Evolutionary conservation across 2,329 filamentous ascomycete species (phyloP), one percentile per base, ranked within the genome.

Genomic region (Alternaria solani): DNA sequence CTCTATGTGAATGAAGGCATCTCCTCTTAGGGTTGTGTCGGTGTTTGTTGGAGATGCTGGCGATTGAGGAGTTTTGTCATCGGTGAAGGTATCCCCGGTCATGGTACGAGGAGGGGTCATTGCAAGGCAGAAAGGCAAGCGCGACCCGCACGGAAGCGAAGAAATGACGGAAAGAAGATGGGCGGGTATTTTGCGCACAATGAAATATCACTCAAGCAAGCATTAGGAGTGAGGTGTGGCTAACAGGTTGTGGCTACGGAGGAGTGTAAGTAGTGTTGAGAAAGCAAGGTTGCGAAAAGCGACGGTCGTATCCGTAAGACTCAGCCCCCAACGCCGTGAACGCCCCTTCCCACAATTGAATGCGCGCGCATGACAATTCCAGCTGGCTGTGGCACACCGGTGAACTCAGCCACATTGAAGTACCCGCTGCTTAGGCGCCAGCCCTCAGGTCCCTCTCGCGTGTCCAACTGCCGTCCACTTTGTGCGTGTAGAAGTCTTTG

Each of bases 51-150:
- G 74, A 8, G 73, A 76, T 14, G 56, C 63, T 41, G 74, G 73
- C 5, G 71, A 67, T 48, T 69, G 66, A 16, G 66, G 62, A 12
- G 48, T 54, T 39, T 72, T 72, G 49, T 75, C 67, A 42, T 66
- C 61, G n/a, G 66, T 61, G 23, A 72, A 60, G 0, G 75, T 77
- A 28, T 75, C 74, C 8, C 71, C 75, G 11, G 73, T 77, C 73
- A 77, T 72, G 7, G 68, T 59, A 28, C 72, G 73, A 20, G 59
- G 55, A 62, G 69, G 74, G 63, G 73, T 57, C 74, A 77, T 78
- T 12, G 14, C 7, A 28, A 47, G 12, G 36, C 30, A 49, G 25
- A 30, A 36, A 53, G 43, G 36, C n/a, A 26, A 38, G 51, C 51
- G 51, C 43, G 44, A 11, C 44, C 46, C 44, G 39, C 38, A 43